Percentiles rank a stretch among this genome's conserved stretches.
Evolutionary conservation across 306 rosid species (phyloP).

Genomic region (Styphnolobium japonicum): DNA sequence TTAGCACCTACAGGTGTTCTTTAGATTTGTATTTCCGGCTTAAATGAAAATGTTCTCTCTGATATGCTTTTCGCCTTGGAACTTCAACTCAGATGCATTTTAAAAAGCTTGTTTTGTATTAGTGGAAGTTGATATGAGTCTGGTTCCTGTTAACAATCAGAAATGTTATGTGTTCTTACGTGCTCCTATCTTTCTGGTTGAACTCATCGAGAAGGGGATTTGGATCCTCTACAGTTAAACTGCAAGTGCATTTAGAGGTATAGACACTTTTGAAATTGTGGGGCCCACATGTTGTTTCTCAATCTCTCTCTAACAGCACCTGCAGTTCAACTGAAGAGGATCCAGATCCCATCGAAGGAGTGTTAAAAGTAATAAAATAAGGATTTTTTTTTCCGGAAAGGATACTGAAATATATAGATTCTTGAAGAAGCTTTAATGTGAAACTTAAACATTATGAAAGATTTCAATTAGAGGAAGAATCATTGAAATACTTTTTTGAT

Average conservation of each 20-base stretch:
- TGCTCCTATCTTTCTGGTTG: background rate
- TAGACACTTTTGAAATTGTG: too few species aligned
- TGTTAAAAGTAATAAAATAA: background rate
- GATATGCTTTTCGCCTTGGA: background rate
- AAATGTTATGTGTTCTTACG: background rate
- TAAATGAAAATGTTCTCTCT: slow-evolving; percentile 6
- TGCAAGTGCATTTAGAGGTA: too few species aligned
- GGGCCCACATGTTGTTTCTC: too few species aligned
- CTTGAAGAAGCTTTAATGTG: background rate
- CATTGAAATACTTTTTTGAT: background rate
- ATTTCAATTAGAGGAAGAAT: slow-evolving; percentile 9
- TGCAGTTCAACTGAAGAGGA: too few species aligned
- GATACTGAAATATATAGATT: background rate
- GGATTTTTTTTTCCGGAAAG: slow-evolving; percentile 4
- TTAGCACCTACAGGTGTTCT: background rate
- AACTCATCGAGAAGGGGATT: too few species aligned
- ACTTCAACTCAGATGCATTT: background rate
- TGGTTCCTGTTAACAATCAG: background rate
- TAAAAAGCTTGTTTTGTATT: background rate
- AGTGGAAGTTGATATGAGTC: slow-evolving; percentile 1
- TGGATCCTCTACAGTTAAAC: too few species aligned
- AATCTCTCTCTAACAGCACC: too few species aligned
- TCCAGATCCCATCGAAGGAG: too few species aligned
- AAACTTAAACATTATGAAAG: background rate
- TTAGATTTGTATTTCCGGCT: slow-evolving; percentile 14